These are phyloP conservation scores for Hypoxylon sp. DNA, from an alignment of 2,329 filamentous ascomycete genomes.

Conservation along the genomic window DNA sequence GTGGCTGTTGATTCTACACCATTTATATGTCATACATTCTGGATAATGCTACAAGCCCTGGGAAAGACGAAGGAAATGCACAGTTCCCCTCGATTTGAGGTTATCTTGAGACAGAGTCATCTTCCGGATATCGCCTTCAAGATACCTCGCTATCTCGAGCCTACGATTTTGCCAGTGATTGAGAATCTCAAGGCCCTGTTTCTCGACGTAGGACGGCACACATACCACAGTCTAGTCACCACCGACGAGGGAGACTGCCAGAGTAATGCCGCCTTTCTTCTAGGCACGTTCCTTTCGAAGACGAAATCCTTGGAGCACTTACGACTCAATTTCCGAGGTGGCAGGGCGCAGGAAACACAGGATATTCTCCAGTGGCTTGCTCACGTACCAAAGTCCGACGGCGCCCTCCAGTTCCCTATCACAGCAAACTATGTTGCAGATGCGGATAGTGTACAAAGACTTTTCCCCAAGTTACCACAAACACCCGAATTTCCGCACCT, in stretches of 20 bases:
- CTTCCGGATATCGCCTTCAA: conserved; percentile 63
- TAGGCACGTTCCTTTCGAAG: conserved; percentile 59
- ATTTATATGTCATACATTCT: conserved; percentile 56
- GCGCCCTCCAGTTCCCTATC: neutral
- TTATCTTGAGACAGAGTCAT: conserved; percentile 58
- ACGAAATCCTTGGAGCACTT: conserved; percentile 65
- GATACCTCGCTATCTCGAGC: conserved; percentile 59
- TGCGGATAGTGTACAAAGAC: conserved; percentile 1
- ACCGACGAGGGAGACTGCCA: neutral
- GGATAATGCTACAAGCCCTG: conserved; percentile 60
- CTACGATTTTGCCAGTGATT: conserved; percentile 60
- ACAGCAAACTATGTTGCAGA: neutral
- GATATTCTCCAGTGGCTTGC: conserved; percentile 61
- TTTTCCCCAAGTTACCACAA: conserved; percentile 38
- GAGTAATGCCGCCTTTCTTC: conserved; percentile 30
- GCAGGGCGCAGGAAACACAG: conserved; percentile 29
- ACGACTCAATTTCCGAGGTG: conserved; percentile 64
- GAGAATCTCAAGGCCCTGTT: conserved; percentile 63
- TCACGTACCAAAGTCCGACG: conserved; percentile 17
- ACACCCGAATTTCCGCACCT: conserved; percentile 56
- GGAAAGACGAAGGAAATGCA: conserved; percentile 55
- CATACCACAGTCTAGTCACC: conserved; percentile 20
- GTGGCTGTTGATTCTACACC: conserved; percentile 10
- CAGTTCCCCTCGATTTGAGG: conserved; percentile 62
- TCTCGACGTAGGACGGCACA: conserved; percentile 53